A percentile compares a stretch with the other conserved stretches of the same genome.
phyloP scores from a whole-genome alignment of 2,329 filamentous ascomycete species.

The Sporothrix humicola region DNA sequence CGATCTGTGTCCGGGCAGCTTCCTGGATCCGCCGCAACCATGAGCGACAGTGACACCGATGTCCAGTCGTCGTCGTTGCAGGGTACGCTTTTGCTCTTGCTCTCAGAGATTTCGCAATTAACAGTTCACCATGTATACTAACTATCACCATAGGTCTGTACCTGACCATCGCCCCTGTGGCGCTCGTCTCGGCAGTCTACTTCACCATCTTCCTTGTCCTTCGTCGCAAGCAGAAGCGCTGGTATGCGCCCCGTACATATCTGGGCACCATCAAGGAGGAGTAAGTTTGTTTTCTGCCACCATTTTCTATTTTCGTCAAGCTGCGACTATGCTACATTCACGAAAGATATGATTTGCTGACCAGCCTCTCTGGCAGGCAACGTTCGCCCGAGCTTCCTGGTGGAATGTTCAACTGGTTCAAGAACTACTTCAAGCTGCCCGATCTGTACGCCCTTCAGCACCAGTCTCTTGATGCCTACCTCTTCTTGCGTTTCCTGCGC shows the following conservation, averaged over 20 bases:
- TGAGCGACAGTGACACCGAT: conserved; percentile 11
- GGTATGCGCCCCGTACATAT: conserved; percentile 58
- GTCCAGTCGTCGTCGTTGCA: conserved; percentile 36
- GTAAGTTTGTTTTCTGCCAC: conserved; percentile 39
- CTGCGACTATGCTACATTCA: too few species aligned
- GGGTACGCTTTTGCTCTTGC: conserved; percentile 29
- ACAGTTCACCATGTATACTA: background rate
- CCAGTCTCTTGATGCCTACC: conserved; percentile 88
- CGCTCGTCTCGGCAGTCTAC: conserved; percentile 49
- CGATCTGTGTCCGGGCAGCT: conserved; percentile 30
- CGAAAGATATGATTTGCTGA: background rate
- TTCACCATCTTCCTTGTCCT: conserved; percentile 53
- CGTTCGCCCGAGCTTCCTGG: conserved; percentile 64
- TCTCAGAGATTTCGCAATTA: background rate
- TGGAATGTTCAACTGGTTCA: conserved; percentile 71
- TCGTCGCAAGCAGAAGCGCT: conserved; percentile 53
- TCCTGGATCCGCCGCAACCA: conserved; percentile 31
- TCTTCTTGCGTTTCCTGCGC: conserved; percentile 87
- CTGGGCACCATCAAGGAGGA: conserved; percentile 53
- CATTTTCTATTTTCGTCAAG: background rate
- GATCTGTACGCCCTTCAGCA: conserved; percentile 87
- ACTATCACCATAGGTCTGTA: conserved; percentile 46
- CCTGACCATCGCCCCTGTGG: conserved; percentile 51
- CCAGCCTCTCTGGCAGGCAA: conserved; percentile 48
- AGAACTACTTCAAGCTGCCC: conserved; percentile 67